phyloP scores from a whole-genome alignment of 2,329 filamentous ascomycete species.

The Aspergillus puulaauensis region DNA sequence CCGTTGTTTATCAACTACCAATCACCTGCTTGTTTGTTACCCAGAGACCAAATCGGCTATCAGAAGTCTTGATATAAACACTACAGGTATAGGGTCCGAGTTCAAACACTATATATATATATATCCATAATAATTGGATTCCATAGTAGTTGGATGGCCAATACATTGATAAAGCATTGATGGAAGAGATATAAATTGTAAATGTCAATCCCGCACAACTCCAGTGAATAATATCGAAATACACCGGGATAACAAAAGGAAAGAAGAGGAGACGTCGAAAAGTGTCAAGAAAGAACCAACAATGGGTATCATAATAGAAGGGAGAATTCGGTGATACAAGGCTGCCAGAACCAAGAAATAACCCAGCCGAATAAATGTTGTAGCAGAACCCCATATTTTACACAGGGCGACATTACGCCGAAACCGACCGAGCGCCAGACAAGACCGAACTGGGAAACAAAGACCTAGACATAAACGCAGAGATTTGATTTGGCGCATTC shows the following conservation, averaged over 20 bases:
- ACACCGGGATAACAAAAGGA: background rate
- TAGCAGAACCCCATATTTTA: background rate
- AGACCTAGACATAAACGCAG: background rate
- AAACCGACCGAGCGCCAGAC: background rate
- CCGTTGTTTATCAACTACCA: too few relatives aligned
- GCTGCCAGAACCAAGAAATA: background rate
- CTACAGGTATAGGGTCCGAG: too few relatives aligned
- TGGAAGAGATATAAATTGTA: background rate
- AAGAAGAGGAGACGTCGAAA: background rate
- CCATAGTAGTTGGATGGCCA: too few relatives aligned
- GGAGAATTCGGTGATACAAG: background rate
- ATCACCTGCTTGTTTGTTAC: too few relatives aligned
- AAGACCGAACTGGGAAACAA: background rate
- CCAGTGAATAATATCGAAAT: background rate
- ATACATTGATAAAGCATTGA: background rate
- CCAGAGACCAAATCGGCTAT: too few relatives aligned
- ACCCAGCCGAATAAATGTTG: background rate
- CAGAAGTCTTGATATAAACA: too few relatives aligned
- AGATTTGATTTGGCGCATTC: background rate
- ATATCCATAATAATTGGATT: too few relatives aligned
- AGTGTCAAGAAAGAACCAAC: slow-evolving; percentile 19
- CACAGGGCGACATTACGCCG: background rate
- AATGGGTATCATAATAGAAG: slow-evolving; percentile 30
- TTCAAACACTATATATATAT: too few relatives aligned
- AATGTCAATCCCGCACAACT: background rate